A percentile compares a stretch with the other conserved stretches of the same genome.
phyloP scores from a whole-genome alignment of 176 grass and related monocot species.

The Bonia amplexicaulis region DNA sequence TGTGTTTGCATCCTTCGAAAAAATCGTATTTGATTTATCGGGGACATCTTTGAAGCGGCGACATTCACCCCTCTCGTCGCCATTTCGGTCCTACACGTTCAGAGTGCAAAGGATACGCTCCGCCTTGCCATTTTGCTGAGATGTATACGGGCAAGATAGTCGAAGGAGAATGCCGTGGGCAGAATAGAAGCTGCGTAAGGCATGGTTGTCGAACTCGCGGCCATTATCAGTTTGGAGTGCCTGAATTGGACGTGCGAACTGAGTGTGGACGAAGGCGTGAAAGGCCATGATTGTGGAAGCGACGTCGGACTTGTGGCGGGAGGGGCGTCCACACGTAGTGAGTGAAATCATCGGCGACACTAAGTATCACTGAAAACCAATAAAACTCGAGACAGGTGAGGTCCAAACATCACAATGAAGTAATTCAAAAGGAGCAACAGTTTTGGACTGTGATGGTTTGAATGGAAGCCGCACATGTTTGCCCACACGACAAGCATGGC shows the following conservation, averaged over 20 bases:
- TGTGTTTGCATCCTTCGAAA: too few relatives aligned
- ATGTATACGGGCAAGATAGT: not conserved
- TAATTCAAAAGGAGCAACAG: not conserved
- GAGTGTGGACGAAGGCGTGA: not conserved
- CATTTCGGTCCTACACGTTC: too few relatives aligned
- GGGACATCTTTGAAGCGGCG: too few relatives aligned
- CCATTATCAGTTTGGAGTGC: not conserved
- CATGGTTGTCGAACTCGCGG: not conserved
- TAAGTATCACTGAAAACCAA: not conserved
- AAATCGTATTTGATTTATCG: too few relatives aligned
- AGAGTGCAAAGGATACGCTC: not conserved
- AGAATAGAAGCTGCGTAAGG: not conserved
- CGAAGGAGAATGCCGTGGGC: not conserved
- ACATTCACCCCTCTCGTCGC: too few relatives aligned
- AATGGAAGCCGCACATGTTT: not conserved
- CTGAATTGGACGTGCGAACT: not conserved
- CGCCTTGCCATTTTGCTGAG: not conserved
- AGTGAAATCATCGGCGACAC: not conserved
- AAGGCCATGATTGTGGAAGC: not conserved
- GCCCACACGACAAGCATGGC: not conserved
- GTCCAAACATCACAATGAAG: not conserved
- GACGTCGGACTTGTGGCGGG: not conserved
- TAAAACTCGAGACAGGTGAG: not conserved
- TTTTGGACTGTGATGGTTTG: not conserved
- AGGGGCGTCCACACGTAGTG: too few relatives aligned